Base-by-base conservation (phyloP, 2,329 filamentous ascomycete species). In the Apiospora marii region DNA sequence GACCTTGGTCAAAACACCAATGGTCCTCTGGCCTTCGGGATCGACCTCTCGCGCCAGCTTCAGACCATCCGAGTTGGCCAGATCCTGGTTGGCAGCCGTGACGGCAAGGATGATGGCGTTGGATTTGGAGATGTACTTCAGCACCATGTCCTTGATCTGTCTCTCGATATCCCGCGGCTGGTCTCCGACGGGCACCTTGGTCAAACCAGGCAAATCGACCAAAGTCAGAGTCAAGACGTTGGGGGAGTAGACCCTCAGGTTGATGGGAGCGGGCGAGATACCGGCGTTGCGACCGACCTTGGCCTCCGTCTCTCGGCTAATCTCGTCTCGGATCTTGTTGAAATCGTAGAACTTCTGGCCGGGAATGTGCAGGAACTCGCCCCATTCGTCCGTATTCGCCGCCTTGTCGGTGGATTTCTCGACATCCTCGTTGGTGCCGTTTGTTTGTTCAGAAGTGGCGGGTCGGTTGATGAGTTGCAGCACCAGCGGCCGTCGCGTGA, bases 291-390 rank as follows among this genome's bases (percentile, higher is more conserved):
- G 92, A 76, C 96, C 96, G 77, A 97, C 97, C 87, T 88, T 84
- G 2, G 85, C 85, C 49, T 83, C 82, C 1, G 80, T 76, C 0
- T 87, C 85, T 0, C 86, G 84, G 2, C 80, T 80, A 3, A 88
- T 79, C 75, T 88, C 85, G 41, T 89, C 79, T 1, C 82, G 82
- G 0, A 89, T 82, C 1, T 85, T 78, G 73, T 88, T 84, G 13
- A 79, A 80, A 53, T 80, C 83, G 75, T 88, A 88, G 6, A 78
- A 80, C 30, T 72, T 98, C 85, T 98, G 94, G 78, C 95, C 96
- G 27, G 96, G 96, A 76, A 99, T 94, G 84, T 99, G 96, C 75
- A 99, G 88, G 85, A 99, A 99, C 87, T 99, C 96, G 87, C 96
- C 96, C 94, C 97, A 99, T 84, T 99, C 96, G 81, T 98, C 95